phyloP scores from a whole-genome alignment of 2,329 filamentous ascomycete genomes.

The Sporothrix euskadiensis region DNA sequence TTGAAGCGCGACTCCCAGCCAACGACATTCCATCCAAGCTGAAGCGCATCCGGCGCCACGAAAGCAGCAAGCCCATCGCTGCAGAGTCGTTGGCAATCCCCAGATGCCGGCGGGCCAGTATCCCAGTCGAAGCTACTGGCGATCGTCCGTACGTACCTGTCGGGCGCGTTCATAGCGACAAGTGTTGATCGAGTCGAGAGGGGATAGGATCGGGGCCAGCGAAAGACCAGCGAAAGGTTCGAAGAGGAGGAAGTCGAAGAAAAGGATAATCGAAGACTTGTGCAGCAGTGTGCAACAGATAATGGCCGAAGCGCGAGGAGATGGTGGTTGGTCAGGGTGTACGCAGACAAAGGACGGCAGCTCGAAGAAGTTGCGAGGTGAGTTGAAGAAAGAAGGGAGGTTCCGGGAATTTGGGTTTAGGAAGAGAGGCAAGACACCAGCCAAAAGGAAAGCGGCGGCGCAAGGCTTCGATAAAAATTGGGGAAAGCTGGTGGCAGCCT shows the following conservation, averaged over 20 bases:
- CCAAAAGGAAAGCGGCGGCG: neutral
- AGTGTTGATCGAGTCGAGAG: neutral
- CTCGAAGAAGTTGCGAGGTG: neutral
- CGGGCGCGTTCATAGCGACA: conserved; percentile 56
- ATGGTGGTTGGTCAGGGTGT: neutral
- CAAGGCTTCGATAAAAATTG: conserved; percentile 15
- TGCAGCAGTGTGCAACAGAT: neutral
- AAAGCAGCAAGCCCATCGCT: neutral
- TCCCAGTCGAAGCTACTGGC: neutral
- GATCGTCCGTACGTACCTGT: conserved; percentile 45
- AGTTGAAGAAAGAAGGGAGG: neutral
- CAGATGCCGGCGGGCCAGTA: neutral
- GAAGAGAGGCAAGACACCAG: neutral
- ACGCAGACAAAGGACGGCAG: neutral
- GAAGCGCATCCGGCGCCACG: neutral
- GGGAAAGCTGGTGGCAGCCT: neutral
- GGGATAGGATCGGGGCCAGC: neutral
- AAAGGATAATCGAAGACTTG: neutral
- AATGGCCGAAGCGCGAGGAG: neutral
- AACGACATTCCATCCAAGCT: neutral
- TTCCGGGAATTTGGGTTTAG: neutral
- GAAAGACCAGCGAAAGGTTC: neutral
- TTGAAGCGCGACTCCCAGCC: conserved; percentile 13
- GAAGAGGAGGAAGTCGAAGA: too few species aligned
- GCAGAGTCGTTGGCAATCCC: neutral